Evolutionary conservation across 805 yeast species (phyloP).

Genomic region (Pichia eremophila): DNA sequence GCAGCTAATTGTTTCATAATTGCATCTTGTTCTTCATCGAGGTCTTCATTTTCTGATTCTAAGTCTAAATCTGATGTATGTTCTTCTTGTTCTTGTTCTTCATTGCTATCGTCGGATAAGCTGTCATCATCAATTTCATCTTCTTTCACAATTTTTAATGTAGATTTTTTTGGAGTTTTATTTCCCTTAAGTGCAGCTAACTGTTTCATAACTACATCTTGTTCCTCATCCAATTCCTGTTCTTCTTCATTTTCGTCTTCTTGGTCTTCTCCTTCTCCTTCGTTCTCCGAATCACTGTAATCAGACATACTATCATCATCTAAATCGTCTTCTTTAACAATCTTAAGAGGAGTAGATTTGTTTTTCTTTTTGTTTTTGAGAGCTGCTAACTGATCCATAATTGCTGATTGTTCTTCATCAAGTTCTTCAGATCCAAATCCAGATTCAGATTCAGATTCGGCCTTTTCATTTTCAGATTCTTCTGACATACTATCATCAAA

Average conservation of each 20-base stretch:
- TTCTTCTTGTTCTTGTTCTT: conserved; percentile 15
- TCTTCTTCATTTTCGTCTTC: neutral
- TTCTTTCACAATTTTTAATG: conserved; percentile 24
- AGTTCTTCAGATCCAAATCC: neutral
- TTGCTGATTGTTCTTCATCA: conserved; percentile 13
- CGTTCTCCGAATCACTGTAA: conserved; percentile 18
- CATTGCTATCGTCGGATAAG: conserved; percentile 14
- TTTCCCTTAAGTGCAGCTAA: conserved; percentile 32
- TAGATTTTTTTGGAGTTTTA: neutral
- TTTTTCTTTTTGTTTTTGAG: conserved; percentile 23
- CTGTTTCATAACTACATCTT: conserved; percentile 30
- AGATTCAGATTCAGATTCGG: conserved; percentile 17
- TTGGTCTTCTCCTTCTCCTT: conserved; percentile 12
- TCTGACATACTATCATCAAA: conserved; percentile 10
- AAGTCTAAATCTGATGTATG: neutral
- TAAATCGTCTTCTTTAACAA: conserved; percentile 14
- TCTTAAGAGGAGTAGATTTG: neutral
- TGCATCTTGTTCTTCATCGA: conserved; percentile 5
- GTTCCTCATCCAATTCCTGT: conserved; percentile 9
- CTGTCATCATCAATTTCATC: conserved; percentile 14
- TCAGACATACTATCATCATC: conserved; percentile 11
- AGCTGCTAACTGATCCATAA: conserved; percentile 35
- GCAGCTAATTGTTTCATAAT: conserved; percentile 37
- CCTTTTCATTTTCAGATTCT: conserved; percentile 18
- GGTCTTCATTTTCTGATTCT: conserved; percentile 9